A percentile compares a stretch with the other conserved stretches of the same genome.
These are phyloP conservation scores for Vaccinium corymbosum DNA, from an alignment of 148 eudicot genomes.

Conservation along the genomic window DNA sequence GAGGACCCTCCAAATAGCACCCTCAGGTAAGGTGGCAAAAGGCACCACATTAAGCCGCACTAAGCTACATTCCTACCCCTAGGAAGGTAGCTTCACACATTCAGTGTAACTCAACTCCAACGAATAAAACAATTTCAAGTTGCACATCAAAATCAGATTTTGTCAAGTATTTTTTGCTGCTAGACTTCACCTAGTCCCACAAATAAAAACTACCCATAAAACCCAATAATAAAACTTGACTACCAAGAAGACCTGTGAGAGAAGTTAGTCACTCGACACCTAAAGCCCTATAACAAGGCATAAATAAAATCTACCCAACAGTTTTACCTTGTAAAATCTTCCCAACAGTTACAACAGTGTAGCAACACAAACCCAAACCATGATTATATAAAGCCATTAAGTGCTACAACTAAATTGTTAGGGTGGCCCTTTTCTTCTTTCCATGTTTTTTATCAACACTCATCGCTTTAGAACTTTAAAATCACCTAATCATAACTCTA, in stretches of 20 bases:
- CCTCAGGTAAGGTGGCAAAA: background rate
- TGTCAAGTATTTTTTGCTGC: background rate
- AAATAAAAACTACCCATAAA: background rate
- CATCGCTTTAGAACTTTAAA: background rate
- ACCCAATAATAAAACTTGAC: background rate
- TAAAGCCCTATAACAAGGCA: background rate
- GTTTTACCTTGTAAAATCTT: background rate
- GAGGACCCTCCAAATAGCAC: background rate
- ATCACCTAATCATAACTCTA: background rate
- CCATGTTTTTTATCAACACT: background rate
- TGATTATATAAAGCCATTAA: background rate
- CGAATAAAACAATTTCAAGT: background rate
- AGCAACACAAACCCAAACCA: background rate
- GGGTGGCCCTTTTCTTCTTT: background rate
- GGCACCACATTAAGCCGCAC: background rate
- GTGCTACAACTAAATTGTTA: background rate
- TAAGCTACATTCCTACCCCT: background rate
- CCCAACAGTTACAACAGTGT: background rate
- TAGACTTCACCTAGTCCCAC: background rate
- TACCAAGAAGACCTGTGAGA: background rate
- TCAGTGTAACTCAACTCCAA: background rate
- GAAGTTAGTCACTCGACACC: background rate
- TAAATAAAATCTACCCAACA: background rate
- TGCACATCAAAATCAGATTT: background rate
- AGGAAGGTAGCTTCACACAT: background rate